Conservation (phyloP, 495 filamentous ascomycete genomes). For the Penicillium fimorum region DNA sequence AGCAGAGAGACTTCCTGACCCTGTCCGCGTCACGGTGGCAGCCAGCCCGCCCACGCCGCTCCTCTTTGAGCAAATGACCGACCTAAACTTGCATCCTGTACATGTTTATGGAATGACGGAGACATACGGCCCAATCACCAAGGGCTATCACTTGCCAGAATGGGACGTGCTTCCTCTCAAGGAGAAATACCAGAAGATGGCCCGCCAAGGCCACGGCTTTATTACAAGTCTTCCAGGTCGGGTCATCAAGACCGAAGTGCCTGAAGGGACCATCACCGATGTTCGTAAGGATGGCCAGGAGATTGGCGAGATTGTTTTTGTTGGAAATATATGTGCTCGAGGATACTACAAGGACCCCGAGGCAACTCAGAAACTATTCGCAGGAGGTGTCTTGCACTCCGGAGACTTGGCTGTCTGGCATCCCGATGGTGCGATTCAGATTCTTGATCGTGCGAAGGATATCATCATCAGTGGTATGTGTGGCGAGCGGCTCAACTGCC, state of each 20-base stretch:
- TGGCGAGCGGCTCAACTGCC: background rate
- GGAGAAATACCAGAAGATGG: conserved; percentile 83
- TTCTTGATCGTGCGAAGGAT: conserved; percentile 91
- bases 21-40: conserved; percentile 87
- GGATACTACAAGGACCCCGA: conserved; percentile 89
- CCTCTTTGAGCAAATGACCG: conserved; percentile 88
- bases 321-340: conserved; percentile 87
- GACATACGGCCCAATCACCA: conserved; percentile 95
- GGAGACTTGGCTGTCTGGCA: conserved; percentile 94
- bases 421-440: conserved; percentile 83
- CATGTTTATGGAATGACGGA: conserved; percentile 96
- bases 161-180: conserved; percentile 71
- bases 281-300: conserved; percentile 80
- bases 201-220: conserved; percentile 91
- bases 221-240: conserved; percentile 77
- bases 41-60: conserved; percentile 85
- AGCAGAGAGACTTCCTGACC: conserved; percentile 64
- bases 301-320: conserved; percentile 90
- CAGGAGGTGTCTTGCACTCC: conserved; percentile 80
- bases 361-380: conserved; percentile 85
- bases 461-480: conserved; percentile 94
- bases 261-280: conserved; percentile 67
- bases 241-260: conserved; percentile 74
- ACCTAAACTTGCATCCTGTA: conserved; percentile 83
- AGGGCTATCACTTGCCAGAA: conserved; percentile 78